Conservation (phyloP, 225 moss, liverwort and hornwort genomes). For the Pseudisothecium myosuroides region DNA sequence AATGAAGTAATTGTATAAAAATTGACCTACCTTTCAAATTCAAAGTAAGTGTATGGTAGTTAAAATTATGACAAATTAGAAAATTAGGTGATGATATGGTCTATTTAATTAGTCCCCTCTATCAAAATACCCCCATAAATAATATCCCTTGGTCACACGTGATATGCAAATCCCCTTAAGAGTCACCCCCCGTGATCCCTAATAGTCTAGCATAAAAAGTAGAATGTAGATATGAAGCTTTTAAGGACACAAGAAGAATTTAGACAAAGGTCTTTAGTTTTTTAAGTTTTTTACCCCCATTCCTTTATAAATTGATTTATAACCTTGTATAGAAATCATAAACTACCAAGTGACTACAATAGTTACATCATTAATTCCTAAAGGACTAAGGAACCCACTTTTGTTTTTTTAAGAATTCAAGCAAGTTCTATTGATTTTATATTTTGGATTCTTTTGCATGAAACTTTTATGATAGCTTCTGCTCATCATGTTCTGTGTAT, state of each 20-base stretch:
- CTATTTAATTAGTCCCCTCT: no score
- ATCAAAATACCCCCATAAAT: no score
- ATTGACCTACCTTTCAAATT: no score
- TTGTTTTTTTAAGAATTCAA: not conserved
- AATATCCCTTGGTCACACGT: no score
- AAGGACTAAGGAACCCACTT: fast-evolving
- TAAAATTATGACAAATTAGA: no score
- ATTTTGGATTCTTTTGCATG: not conserved
- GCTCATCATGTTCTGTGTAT: not conserved
- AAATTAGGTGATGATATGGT: no score
- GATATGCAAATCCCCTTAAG: no score
- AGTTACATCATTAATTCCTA: not conserved
- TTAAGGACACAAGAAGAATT: not conserved
- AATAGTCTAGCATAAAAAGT: not conserved
- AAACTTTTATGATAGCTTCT: not conserved
- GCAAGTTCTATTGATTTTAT: fast-evolving
- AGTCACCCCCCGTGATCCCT: no score
- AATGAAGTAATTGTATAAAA: no score
- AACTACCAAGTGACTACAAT: not conserved
- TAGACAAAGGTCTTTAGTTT: fast-evolving
- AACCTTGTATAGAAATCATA: not conserved
- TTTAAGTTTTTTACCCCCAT: not conserved
- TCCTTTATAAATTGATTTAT: not conserved
- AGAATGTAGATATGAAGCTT: not conserved
- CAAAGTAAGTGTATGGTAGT: no score